These are phyloP conservation scores for Bipolaris bicolor DNA, from an alignment of 2,329 filamentous ascomycete genomes.

Conservation along the genomic window DNA sequence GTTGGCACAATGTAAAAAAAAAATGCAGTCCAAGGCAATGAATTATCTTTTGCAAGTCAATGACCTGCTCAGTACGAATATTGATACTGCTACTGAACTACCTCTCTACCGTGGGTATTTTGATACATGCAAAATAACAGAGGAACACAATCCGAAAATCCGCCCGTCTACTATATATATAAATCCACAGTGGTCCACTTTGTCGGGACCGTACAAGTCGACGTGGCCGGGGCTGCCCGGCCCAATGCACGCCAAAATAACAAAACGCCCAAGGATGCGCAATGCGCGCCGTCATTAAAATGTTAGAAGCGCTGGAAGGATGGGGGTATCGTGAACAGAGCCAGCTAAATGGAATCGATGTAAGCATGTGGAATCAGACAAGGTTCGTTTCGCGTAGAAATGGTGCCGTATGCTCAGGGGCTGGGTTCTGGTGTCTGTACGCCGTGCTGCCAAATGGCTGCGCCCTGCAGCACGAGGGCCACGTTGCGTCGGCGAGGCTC, in stretches of 20 bases:
- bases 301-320: constrained; percentile 12
- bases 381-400: constrained; percentile 9
- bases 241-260: constrained; percentile 7
- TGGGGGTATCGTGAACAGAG: constrained; percentile 29
- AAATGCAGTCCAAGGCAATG: no score
- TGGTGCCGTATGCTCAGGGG: constrained; percentile 30
- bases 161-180: not conserved
- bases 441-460: constrained; percentile 42
- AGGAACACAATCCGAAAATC: not conserved
- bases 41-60: no score
- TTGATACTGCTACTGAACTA: not conserved
- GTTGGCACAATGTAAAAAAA: no score
- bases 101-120: not conserved
- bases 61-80: not conserved
- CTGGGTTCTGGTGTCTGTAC: constrained; percentile 50
- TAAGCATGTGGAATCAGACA: constrained; percentile 7
- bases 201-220: constrained; percentile 1
- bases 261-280: constrained; percentile 14
- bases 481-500: constrained; percentile 31
- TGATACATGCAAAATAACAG: not conserved
- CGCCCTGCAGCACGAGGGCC: constrained; percentile 35
- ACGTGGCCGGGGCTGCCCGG: constrained; percentile 8
- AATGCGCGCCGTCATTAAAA: constrained; percentile 2
- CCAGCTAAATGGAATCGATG: constrained; percentile 9
- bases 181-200: not conserved